These are phyloP conservation scores for Quercus gilva DNA, from an alignment of 306 rosid genomes.

Conservation along the genomic window DNA sequence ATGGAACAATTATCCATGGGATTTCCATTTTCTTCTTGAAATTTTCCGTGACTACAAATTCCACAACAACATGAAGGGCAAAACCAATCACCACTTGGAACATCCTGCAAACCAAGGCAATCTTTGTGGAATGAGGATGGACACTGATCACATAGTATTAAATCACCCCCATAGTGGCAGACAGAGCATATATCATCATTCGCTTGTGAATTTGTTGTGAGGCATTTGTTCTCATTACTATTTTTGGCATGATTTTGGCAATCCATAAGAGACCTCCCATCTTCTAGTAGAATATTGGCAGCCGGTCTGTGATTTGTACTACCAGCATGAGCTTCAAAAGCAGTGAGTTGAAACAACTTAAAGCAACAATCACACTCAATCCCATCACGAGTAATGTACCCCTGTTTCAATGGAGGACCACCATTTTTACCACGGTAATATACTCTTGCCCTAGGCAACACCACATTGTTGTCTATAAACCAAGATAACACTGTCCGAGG, in stretches of 20 bases:
- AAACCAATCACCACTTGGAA: constrained; percentile 60
- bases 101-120: constrained; percentile 39
- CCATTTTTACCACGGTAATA: constrained; percentile 12
- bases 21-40: background rate
- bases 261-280: constrained; percentile 51
- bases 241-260: constrained; percentile 32
- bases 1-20: background rate
- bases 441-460: constrained; percentile 25
- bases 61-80: constrained; percentile 65
- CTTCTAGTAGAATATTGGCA: constrained; percentile 48
- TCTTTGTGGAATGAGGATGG: constrained; percentile 50
- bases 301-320: constrained; percentile 59
- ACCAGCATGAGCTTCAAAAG: constrained; percentile 60
- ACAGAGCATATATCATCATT: constrained; percentile 41
- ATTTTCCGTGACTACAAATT: constrained; percentile 29
- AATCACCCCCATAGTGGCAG: constrained; percentile 55
- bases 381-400: constrained; percentile 39
- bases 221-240: background rate
- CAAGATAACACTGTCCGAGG: constrained; percentile 24
- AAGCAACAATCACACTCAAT: constrained; percentile 63
- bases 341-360: constrained; percentile 22
- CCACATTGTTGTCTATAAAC: constrained; percentile 33
- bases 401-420: constrained; percentile 18
- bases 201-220: background rate
- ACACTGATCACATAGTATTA: constrained; percentile 56